phyloP scores from a whole-genome alignment of 106 monocot species.

The Dendrobium chrysotoxum region DNA sequence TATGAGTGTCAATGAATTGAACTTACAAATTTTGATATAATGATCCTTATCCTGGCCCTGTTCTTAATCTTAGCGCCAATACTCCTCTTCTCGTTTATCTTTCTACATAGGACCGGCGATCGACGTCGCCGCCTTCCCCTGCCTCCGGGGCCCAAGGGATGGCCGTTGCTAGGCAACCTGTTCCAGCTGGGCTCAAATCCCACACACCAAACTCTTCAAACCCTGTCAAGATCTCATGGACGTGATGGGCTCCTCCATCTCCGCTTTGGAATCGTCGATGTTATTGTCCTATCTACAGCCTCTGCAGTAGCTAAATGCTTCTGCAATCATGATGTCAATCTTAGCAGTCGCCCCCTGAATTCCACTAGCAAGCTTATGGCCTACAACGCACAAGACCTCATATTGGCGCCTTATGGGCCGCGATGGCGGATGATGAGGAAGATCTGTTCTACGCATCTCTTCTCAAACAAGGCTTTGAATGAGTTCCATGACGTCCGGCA shows the following conservation, averaged over 20 bases:
- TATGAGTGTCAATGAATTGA: too few species aligned
- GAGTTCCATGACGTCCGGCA: slow-evolving; percentile 22
- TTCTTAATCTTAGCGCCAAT: not conserved
- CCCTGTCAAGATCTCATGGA: slow-evolving; percentile 24
- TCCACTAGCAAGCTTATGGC: slow-evolving; percentile 20
- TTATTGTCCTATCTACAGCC: slow-evolving; percentile 32
- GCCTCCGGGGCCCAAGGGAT: slow-evolving; percentile 42
- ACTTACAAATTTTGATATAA: too few species aligned
- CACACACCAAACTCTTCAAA: slow-evolving; percentile 25
- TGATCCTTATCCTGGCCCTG: too few species aligned
- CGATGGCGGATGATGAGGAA: slow-evolving; percentile 48
- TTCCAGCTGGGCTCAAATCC: slow-evolving; percentile 35
- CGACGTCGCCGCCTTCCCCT: not conserved
- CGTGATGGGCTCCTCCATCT: slow-evolving; percentile 30
- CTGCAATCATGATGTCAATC: slow-evolving; percentile 31
- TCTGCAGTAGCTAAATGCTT: slow-evolving; percentile 25
- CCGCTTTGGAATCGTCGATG: slow-evolving; percentile 26
- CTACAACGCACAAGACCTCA: slow-evolving; percentile 21
- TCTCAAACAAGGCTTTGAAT: slow-evolving; percentile 40
- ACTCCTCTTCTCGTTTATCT: not conserved
- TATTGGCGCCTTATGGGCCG: slow-evolving; percentile 45
- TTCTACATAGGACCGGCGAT: not conserved
- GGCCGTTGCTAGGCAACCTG: slow-evolving; percentile 54
- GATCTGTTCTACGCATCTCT: slow-evolving; percentile 41
- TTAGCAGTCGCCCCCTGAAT: slow-evolving; percentile 31